Base-by-base conservation (phyloP, 2,329 filamentous ascomycete species). In the Exophiala sp. region DNA sequence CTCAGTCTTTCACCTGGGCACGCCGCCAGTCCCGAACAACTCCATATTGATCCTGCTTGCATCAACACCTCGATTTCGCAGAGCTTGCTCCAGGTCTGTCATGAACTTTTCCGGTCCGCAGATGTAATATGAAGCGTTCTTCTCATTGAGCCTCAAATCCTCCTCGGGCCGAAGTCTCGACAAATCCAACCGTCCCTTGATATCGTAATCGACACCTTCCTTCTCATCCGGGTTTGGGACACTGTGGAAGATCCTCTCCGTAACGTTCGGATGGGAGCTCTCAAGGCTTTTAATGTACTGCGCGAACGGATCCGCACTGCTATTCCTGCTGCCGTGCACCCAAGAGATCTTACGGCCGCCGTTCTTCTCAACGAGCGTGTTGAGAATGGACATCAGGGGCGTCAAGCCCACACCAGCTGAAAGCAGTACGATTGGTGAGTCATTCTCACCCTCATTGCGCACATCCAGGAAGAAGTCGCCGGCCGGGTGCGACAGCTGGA, bases 21-120 rank as follows among this genome's bases (percentile, higher is more conserved):
- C 33, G 10, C 69, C 69, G 3, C 82, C 82, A 1, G 82, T 84
- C n/a, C 77, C 79, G 61, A 88, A 89, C 29, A 87, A 68, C 69
- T 91, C 87, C 61, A 88, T 76, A 63, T 84, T 79, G 50, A 88
- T 77, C 60, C 82, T 79, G 29, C 77, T 76, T n/a, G 70, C 68
- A 1, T 73, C 69, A 1, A 90, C 84, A 0, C 85, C 85, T 51
- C 74, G 69, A 2, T 64, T 71, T 61, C 76, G 70, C 52, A 91
- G 72, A 61, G 73, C 76, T 6, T 70, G 68, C 59, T 81, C 73
- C 18, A 81, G 72, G 35, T 82, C 79, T 8, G 77, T 63, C 88
- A 91, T 91, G 74, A 90, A 91, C 7, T 67, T 65, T 56, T 78
- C 76, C 0, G 87, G 87, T 0, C 88, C 88, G 64, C 88, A 91